Base-by-base conservation (phyloP, 2,329 filamentous ascomycete genomes). In the Sporothrix phasma region DNA sequence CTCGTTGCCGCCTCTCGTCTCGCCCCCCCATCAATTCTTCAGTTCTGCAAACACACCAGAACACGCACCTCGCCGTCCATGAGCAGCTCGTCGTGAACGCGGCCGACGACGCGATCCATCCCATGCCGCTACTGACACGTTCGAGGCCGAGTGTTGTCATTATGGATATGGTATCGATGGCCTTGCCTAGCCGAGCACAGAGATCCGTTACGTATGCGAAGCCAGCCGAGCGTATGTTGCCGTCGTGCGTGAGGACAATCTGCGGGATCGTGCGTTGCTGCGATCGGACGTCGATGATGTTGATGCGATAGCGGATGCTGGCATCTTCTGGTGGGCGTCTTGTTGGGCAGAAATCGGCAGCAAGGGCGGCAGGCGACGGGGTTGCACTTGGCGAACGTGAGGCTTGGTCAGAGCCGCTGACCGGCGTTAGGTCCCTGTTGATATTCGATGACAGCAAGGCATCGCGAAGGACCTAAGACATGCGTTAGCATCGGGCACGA, bases 61-160 rank as follows among this genome's bases (percentile, higher is more conserved):
- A 67, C 62, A 11, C 62, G 64, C 37, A 66, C 64, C 24, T 67
- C 61, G 15, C 56, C 41, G 29, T 66, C 64, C 64, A 63, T 51
- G 17, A 66, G 11, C 39, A 64, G 37, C 22, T 61, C 49, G 11
- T 29, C 37, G 29, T 64, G 31, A 37, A 64, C 60, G 2, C 54
- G 59, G 13, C 41, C 29, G 10, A 67, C 64, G 26, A 47, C 64
- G 24, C 47, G 51, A 41, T 66, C 66, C 66, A 67, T 22, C 24
- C 47, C 5, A 17, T 15, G 24, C 62, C 60, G 62, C 37, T 45
- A 43, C 13, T 3, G 13, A 66, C 56, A 10, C 19, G 31, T 24
- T 64, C 62, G 22, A 63, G 62, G 31, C 62, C 66, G 11, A 24
- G 45, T n/a, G 51, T 31, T 5, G 66, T 67, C 22, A 62, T 29